Percentiles rank a stretch among this genome's conserved stretches.
Conservation (phyloP, 192 early-diverging fungal species). For the Entomortierella beljakovae region DNA sequence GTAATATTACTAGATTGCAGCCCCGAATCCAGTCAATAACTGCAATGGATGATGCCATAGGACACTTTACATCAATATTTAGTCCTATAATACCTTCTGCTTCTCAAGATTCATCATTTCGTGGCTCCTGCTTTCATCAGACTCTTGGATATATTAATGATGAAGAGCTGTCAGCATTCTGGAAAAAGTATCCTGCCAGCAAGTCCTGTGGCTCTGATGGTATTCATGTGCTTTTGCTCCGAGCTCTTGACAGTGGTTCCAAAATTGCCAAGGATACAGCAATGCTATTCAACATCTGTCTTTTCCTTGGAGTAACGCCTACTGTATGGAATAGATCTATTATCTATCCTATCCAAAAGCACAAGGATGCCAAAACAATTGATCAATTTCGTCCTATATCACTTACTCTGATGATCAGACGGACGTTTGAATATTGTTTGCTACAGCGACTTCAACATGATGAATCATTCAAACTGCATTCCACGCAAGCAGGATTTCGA, state of each 20-base stretch:
- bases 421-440: not conserved
- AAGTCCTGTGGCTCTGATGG: no score
- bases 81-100: no score
- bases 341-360: slow-evolving; percentile 10
- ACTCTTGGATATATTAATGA: no score
- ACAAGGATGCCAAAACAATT: not conserved
- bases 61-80: no score
- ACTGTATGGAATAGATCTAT: not conserved
- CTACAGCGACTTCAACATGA: not conserved
- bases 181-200: no score
- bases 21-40: no score
- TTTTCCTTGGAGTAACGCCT: not conserved
- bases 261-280: not conserved
- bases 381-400: not conserved
- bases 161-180: no score
- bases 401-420: not conserved
- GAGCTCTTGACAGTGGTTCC: not conserved
- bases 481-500: slow-evolving; percentile 5
- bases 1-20: no score
- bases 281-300: not conserved
- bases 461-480: not conserved
- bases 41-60: no score
- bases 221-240: no score
- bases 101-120: slow-evolving; percentile 1
- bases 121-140: not conserved